phyloP scores from a whole-genome alignment of 176 grass and related monocot species.

The Triticum aestivum region IWGSC_CS_RefSeq_v2.1 NC_057795.1:594261369-594261868 shows the following conservation, averaged over 20 bases:
- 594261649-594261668: not conserved
- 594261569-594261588: slow-evolving; percentile 19
- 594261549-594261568: slow-evolving; percentile 29
- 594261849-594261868: no score
- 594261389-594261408: no score
- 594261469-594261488: not conserved
- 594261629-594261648: not conserved
- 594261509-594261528: slow-evolving; percentile 28
- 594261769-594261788: not conserved
- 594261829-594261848: not conserved
- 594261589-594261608: slow-evolving; percentile 35
- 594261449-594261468: slow-evolving; percentile 16
- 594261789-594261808: not conserved
- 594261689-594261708: not conserved
- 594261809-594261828: not conserved
- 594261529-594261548: slow-evolving; percentile 6
- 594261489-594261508: slow-evolving; percentile 6
- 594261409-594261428: slow-evolving; percentile 12
- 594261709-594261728: not conserved
- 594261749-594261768: slow-evolving; percentile 6
- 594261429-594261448: not conserved
- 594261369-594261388: no score
- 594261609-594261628: slow-evolving; percentile 15
- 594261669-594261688: slow-evolving; percentile 24
- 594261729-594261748: slow-evolving; percentile 9